Evolutionary conservation across 1,139 yeast genomes (phyloP), one percentile per base, ranked within the genome.

Genomic region (Hemisphaericaspora lyxosophila): DNA sequence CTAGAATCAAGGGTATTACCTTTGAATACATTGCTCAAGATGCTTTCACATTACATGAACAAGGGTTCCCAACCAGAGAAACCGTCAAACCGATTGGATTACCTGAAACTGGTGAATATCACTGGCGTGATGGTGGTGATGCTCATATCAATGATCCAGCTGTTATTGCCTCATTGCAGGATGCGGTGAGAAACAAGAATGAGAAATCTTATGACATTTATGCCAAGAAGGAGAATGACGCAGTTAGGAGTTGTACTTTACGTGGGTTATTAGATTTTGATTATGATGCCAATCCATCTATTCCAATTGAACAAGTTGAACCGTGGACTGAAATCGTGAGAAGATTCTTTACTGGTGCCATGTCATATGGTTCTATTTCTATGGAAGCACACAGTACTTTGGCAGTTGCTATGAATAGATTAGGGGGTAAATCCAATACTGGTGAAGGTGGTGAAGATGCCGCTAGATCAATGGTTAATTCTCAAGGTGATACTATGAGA

Each of bases 371-470:
- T 57, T 90, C 97, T 37, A 92, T 92, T 59, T 90, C 97, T 7
- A 86, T 90, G 96, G 98, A 92, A 66, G 89, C 97, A 2, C 98
- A 92, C 65, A 88, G 97, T 3, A 90, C 98, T 7, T 72, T 92
- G 53, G 98, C 98, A 11, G 95, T 92, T 42, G 98, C 98, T 35
- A 92, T 92, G 98, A 92, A 92, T 71, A 76, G 97, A 64, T 75
- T 92, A 51, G 97, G 97, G 39, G 98, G 97, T 54, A 92, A 89
- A 66, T 88, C 96, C 36, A 92, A 92, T 64, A 90, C 97, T 47
- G 98, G 98, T 70, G 98, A 92, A 73, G 98, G 98, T 73, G 98
- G 98, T 73, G 98, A 92, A 67, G 97, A 92, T 60, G 80, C 95
- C 33, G 96, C 92, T 57, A 78, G 97, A 57, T 85, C 96, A 5